Conservation (phyloP, 2,329 filamentous ascomycete genomes). For the Calonectria honghensis region DNA sequence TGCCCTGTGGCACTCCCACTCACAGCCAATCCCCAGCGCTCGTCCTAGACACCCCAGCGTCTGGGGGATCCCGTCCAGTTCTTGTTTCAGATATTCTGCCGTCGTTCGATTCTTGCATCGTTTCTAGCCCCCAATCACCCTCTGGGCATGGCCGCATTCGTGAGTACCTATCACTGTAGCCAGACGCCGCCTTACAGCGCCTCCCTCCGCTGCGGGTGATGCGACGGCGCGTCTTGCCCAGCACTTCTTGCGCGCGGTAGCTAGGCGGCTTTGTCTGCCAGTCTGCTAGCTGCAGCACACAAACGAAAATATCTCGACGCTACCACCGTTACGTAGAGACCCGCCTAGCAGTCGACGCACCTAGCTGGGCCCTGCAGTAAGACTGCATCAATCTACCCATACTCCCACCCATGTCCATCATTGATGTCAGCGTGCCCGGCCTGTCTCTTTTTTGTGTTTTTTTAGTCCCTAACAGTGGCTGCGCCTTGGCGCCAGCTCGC, state of each 20-base stretch:
- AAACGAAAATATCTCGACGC: constrained; percentile 12
- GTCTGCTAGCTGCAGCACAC: constrained; percentile 7
- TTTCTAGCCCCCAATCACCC: constrained; percentile 37
- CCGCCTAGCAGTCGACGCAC: constrained; percentile 2
- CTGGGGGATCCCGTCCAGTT: constrained; percentile 55
- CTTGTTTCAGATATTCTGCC: constrained; percentile 52
- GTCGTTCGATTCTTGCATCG: constrained; percentile 57
- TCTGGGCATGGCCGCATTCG: constrained; percentile 16
- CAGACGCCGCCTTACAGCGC: constrained; percentile 22
- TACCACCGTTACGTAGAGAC: background rate
- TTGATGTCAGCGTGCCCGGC: background rate
- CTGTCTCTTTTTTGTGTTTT: background rate
- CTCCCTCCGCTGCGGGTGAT: constrained; percentile 4
- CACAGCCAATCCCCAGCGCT: constrained; percentile 29
- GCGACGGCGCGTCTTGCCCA: background rate
- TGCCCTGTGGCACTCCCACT: constrained; percentile 35
- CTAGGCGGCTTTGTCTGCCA: constrained; percentile 22
- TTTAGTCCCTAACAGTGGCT: constrained; percentile 6
- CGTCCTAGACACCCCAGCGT: constrained; percentile 33
- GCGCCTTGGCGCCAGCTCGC: constrained; percentile 27
- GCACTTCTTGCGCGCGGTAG: constrained; percentile 13
- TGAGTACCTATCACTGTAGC: constrained; percentile 21
- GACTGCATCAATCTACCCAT: constrained; percentile 15
- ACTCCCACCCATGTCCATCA: constrained; percentile 25
- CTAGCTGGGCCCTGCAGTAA: constrained; percentile 15